A percentile compares a stretch with the other conserved stretches of the same genome.
These are phyloP conservation scores for Solanum ossicruentum DNA, from an alignment of 257 asterid species.

Conservation along the genomic window DNA sequence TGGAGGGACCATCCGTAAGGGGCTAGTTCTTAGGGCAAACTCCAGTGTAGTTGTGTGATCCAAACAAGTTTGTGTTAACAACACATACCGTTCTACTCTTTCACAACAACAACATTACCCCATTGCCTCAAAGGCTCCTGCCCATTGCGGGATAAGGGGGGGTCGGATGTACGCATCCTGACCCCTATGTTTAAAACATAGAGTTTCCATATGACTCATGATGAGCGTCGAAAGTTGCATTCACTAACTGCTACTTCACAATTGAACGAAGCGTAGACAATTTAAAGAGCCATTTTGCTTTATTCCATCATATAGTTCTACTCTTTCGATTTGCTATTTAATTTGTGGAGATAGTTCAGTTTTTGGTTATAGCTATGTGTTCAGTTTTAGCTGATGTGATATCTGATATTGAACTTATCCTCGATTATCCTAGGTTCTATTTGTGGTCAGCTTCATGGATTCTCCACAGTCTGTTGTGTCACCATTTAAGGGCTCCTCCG, in stretches of 20 bases:
- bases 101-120: no score
- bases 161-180: no score
- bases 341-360: not conserved
- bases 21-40: not conserved
- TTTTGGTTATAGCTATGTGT: not conserved
- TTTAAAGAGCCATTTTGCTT: no score
- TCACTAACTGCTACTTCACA: no score
- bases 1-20: rapidly evolving
- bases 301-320: no score
- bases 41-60: not conserved
- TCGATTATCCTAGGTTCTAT: not conserved
- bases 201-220: no score
- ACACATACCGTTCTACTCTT: not conserved
- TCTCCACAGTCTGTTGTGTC: constrained; percentile 91
- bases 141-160: no score
- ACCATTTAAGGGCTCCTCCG: constrained; percentile 51
- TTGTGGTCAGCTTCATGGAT: constrained; percentile 45
- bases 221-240: no score
- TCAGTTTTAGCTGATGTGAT: not conserved
- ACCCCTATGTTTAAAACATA: no score
- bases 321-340: not conserved
- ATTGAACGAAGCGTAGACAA: no score
- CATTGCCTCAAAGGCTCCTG: no score
- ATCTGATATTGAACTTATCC: not conserved
- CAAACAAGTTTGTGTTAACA: not conserved